Percentiles rank a stretch among this genome's conserved stretches.
Evolutionary conservation across 2,329 filamentous ascomycete species (phyloP).

Genomic region (Fusarium sp.): DNA sequence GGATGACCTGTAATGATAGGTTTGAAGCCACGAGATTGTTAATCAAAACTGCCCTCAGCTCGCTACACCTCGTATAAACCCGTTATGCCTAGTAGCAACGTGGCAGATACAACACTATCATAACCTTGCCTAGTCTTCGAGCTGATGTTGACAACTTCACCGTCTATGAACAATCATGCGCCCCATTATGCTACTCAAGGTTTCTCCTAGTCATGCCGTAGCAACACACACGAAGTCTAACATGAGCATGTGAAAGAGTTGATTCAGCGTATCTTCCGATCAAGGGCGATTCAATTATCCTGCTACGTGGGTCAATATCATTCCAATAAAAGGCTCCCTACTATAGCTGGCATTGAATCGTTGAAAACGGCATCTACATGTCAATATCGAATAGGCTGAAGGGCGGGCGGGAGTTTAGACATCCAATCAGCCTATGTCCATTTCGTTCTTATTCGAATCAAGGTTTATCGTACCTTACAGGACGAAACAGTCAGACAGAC

Average conservation of each 20-base stretch:
- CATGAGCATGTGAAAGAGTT: constrained; percentile 20
- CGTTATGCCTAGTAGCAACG: not conserved
- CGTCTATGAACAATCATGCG: constrained; percentile 5
- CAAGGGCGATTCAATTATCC: constrained; percentile 8
- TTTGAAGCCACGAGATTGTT: constrained; percentile 10
- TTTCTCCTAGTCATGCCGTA: constrained; percentile 13
- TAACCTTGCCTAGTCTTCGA: not conserved
- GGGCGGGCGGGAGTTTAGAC: not conserved
- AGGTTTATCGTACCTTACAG: not conserved
- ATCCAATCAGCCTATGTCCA: constrained; percentile 5
- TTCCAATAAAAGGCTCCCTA: constrained; percentile 31
- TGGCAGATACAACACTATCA: not conserved
- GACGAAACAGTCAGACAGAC: not conserved
- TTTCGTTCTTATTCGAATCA: not conserved
- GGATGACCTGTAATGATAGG: constrained; percentile 23
- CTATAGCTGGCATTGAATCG: constrained; percentile 14
- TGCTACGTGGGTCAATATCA: constrained; percentile 36
- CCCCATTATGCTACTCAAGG: constrained; percentile 20
- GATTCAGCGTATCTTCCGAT: constrained; percentile 2
- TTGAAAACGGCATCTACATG: not conserved
- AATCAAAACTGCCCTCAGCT: constrained; percentile 4
- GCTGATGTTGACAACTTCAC: constrained; percentile 3
- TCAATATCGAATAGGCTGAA: constrained; percentile 2
- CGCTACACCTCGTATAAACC: not conserved
- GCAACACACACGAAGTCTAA: constrained; percentile 14